phyloP scores from a whole-genome alignment of 495 filamentous ascomycete species.

The Collariella sp. region DNA sequence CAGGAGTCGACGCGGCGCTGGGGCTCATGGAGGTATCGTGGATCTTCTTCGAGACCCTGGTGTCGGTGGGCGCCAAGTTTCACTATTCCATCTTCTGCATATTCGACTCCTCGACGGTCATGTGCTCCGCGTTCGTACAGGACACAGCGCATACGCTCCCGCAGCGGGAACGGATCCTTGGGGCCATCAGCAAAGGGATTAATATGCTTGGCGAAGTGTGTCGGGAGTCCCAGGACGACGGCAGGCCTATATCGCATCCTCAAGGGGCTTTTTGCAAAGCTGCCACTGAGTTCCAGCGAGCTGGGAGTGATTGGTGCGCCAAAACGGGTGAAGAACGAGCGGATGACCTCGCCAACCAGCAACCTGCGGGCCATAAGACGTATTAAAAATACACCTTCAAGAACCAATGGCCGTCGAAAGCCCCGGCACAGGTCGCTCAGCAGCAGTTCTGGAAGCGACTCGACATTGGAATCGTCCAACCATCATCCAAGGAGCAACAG shows the following conservation, averaged over 20 bases:
- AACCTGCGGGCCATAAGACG: background rate
- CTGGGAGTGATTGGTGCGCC: slow-evolving; percentile 15
- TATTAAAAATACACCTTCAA: background rate
- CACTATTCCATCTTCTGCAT: slow-evolving; percentile 46
- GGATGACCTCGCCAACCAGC: background rate
- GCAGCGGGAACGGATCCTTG: slow-evolving; percentile 33
- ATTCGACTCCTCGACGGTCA: slow-evolving; percentile 43
- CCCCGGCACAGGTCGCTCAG: background rate
- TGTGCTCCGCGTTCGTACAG: slow-evolving; percentile 45
- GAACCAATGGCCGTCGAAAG: background rate
- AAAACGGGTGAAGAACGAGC: slow-evolving; percentile 14
- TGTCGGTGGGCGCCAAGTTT: slow-evolving; percentile 40
- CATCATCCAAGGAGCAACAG: background rate
- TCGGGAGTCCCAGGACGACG: slow-evolving; percentile 22
- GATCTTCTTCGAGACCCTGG: slow-evolving; percentile 34
- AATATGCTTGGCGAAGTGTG: slow-evolving; percentile 31
- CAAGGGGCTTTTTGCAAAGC: slow-evolving; percentile 16
- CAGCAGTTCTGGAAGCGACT: slow-evolving; percentile 1
- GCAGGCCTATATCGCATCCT: slow-evolving; percentile 24
- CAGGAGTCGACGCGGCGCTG: slow-evolving; percentile 36
- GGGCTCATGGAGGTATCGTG: slow-evolving; percentile 36
- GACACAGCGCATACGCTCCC: slow-evolving; percentile 36
- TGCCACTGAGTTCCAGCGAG: slow-evolving; percentile 22
- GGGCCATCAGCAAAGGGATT: slow-evolving; percentile 32
- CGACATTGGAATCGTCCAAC: slow-evolving; percentile 1